phyloP scores from a whole-genome alignment of 2,329 filamentous ascomycete genomes.

The Alternaria brassicae region DNA sequence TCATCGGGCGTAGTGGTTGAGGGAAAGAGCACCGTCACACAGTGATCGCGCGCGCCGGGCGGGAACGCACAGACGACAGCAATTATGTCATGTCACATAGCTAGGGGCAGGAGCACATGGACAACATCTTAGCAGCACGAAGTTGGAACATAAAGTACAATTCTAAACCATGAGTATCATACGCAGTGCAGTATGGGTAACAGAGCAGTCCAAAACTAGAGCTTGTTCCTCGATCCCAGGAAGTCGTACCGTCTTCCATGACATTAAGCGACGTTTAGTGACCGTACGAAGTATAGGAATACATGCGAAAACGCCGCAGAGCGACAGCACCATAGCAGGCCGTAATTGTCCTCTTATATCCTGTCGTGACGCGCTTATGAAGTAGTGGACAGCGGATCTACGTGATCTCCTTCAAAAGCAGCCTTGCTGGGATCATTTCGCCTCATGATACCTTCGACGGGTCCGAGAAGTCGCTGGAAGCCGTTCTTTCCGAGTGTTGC shows the following conservation, averaged over 20 bases:
- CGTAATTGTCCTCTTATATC: neutral
- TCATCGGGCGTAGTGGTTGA: neutral
- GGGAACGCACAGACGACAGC: slow-evolving; percentile 1
- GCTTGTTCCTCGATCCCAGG: slow-evolving; percentile 21
- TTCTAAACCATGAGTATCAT: slow-evolving; percentile 30
- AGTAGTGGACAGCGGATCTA: slow-evolving; percentile 65
- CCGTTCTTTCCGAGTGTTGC: slow-evolving; percentile 91
- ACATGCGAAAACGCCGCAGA: slow-evolving; percentile 42
- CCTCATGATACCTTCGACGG: slow-evolving; percentile 93
- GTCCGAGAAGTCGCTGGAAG: slow-evolving; percentile 90
- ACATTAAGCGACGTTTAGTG: slow-evolving; percentile 44
- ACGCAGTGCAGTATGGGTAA: slow-evolving; percentile 44
- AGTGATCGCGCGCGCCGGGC: neutral
- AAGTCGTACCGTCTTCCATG: slow-evolving; percentile 21
- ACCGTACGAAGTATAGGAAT: slow-evolving; percentile 50
- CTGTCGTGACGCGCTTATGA: slow-evolving; percentile 19
- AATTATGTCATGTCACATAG: slow-evolving; percentile 3
- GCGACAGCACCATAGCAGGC: slow-evolving; percentile 9
- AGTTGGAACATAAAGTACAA: neutral
- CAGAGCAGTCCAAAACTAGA: slow-evolving; percentile 28
- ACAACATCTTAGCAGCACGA: neutral
- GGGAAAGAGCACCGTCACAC: neutral
- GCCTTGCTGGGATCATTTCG: slow-evolving; percentile 67
- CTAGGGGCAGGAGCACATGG: neutral
- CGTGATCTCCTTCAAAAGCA: slow-evolving; percentile 52